A percentile compares a stretch with the other conserved stretches of the same genome.
These are phyloP conservation scores for Medicago lupulina DNA, from an alignment of 306 rosid genomes.

Conservation along the genomic window DNA sequence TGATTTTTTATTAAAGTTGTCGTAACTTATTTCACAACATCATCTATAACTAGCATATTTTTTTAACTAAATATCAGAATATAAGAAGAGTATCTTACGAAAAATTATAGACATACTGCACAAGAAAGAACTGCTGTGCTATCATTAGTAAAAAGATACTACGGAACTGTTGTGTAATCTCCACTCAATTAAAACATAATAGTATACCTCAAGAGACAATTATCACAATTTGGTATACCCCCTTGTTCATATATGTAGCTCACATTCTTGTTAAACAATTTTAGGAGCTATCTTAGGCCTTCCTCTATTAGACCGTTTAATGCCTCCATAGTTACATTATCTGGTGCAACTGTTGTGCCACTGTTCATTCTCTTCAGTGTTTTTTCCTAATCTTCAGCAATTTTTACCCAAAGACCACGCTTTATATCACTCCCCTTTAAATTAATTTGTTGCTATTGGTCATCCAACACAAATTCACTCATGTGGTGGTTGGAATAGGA, in stretches of 20 bases:
- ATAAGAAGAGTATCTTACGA: constrained; percentile 29
- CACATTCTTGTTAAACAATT: neutral
- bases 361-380: neutral
- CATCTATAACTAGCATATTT: constrained; percentile 1
- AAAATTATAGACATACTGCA: neutral
- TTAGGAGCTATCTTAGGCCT: neutral
- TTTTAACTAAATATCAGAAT: constrained; percentile 19
- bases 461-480: neutral
- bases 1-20: neutral
- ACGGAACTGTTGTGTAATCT: neutral
- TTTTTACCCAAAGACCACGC: neutral
- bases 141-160: neutral
- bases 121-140: neutral
- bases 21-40: neutral
- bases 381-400: neutral
- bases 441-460: neutral
- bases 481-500: neutral
- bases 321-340: neutral
- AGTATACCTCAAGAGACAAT: neutral
- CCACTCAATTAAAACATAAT: neutral
- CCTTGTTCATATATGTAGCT: neutral
- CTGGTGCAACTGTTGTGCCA: neutral
- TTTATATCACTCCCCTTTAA: neutral
- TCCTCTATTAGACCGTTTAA: neutral
- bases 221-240: neutral